phyloP scores from a whole-genome alignment of 129 eudicot species.

The Apium graveolens region DNA sequence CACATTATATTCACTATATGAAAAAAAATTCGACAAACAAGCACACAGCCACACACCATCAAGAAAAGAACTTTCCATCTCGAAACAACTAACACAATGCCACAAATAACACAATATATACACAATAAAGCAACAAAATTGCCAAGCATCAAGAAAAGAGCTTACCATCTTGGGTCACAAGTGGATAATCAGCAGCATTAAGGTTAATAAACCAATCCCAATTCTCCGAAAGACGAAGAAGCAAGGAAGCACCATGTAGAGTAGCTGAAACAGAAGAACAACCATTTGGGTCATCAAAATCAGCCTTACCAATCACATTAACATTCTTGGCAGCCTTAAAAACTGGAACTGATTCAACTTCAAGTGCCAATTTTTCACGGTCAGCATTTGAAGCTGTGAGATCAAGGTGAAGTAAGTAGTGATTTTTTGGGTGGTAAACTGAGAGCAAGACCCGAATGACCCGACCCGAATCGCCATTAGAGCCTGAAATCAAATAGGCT shows the following conservation, averaged over 20 bases:
- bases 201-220: slow-evolving; percentile 98
- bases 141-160: neutral
- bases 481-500: slow-evolving; percentile 80
- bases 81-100: neutral
- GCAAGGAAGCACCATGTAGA: slow-evolving; percentile 77
- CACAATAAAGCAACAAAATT: neutral
- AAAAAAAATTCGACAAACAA: neutral
- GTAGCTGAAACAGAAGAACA: slow-evolving; percentile 53
- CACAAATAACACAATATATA: neutral
- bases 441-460: slow-evolving; percentile 61
- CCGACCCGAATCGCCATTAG: slow-evolving; percentile 47
- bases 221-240: slow-evolving; percentile 40
- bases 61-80: slow-evolving; percentile 42
- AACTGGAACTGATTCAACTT: slow-evolving; percentile 36
- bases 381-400: slow-evolving; percentile 52
- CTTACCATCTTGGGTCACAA: slow-evolving; percentile 60
- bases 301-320: slow-evolving; percentile 69
- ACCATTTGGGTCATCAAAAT: slow-evolving; percentile 49
- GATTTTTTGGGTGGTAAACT: slow-evolving; percentile 76
- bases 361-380: slow-evolving; percentile 47
- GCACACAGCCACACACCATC: neutral
- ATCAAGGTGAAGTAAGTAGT: slow-evolving; percentile 75
- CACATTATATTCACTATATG: neutral
- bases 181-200: slow-evolving; percentile 77
- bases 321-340: slow-evolving; percentile 77